Percentiles rank a stretch among this genome's conserved stretches.
Conservation (phyloP, 2,329 filamentous ascomycete species). For the Fusarium sp. region DNA sequence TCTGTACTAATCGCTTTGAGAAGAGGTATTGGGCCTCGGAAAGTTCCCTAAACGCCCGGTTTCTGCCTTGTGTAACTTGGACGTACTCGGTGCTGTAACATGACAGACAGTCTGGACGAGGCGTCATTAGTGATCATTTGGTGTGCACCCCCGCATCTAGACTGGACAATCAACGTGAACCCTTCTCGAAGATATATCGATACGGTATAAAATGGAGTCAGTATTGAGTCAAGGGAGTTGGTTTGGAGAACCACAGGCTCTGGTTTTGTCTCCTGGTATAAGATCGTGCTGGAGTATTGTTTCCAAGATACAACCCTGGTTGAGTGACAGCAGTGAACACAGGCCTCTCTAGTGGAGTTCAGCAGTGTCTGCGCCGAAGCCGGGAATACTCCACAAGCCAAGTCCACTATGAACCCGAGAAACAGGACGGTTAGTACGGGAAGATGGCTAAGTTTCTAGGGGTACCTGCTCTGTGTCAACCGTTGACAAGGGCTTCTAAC, state of each 20-base stretch:
- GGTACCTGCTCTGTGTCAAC: neutral
- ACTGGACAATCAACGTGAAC: neutral
- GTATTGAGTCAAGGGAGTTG: too few species aligned
- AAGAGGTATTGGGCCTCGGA: neutral
- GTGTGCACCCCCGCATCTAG: slow-evolving; percentile 8
- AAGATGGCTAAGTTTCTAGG: neutral
- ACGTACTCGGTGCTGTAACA: neutral
- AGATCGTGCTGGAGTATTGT: too few species aligned
- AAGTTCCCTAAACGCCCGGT: neutral
- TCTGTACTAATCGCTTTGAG: too few species aligned
- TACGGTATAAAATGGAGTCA: too few species aligned
- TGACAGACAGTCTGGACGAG: neutral
- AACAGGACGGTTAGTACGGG: neutral
- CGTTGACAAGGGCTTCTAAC: too few species aligned
- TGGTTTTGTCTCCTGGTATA: too few species aligned
- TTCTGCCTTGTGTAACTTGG: neutral
- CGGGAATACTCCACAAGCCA: neutral
- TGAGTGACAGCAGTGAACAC: neutral
- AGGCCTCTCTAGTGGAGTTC: neutral
- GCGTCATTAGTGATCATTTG: slow-evolving; percentile 5
- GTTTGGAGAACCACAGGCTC: too few species aligned
- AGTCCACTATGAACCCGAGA: neutral
- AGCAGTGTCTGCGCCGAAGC: neutral
- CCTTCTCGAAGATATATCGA: neutral
- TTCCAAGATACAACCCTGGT: neutral